A percentile compares a stretch with the other conserved stretches of the same genome.
phyloP scores from a whole-genome alignment of 2,329 filamentous ascomycete genomes.

The Xylaria sp. region DNA sequence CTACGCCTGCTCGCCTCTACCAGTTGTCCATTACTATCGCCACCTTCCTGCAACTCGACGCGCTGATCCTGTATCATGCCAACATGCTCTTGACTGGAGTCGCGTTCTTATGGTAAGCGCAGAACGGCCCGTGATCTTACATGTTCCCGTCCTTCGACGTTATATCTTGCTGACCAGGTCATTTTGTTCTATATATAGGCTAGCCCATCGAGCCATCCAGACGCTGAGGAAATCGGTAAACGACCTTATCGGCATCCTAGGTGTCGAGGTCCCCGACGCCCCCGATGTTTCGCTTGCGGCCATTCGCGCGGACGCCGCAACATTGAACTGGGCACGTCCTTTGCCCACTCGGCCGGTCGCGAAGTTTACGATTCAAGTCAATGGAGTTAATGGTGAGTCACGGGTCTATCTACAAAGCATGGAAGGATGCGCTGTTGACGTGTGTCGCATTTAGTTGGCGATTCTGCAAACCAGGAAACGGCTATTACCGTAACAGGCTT shows the following conservation, averaged over 20 bases:
- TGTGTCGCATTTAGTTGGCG: conserved; percentile 58
- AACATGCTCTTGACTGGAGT: conserved; percentile 52
- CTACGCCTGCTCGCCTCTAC: conserved; percentile 34
- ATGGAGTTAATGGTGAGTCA: conserved; percentile 76
- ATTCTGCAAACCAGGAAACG: conserved; percentile 73
- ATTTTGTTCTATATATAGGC: conserved; percentile 45
- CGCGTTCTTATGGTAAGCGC: conserved; percentile 49
- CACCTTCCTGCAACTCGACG: conserved; percentile 41
- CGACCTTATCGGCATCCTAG: conserved; percentile 82
- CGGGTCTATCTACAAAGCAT: background rate
- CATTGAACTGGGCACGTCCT: conserved; percentile 83
- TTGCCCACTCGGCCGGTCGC: conserved; percentile 61
- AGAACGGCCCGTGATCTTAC: conserved; percentile 2
- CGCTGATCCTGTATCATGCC: conserved; percentile 44
- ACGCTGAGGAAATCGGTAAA: conserved; percentile 88
- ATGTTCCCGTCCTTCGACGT: background rate
- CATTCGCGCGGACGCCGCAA: conserved; percentile 80
- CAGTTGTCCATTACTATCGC: conserved; percentile 32
- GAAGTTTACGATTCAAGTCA: conserved; percentile 88
- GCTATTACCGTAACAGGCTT: conserved; percentile 89
- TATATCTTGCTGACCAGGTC: conserved; percentile 15
- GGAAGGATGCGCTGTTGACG: conserved; percentile 15
- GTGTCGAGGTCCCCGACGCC: conserved; percentile 85
- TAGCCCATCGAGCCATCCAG: conserved; percentile 78
- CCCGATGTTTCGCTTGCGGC: conserved; percentile 87